These are phyloP conservation scores for Aspergillus calidoustus DNA, from an alignment of 2,329 filamentous ascomycete genomes.

Conservation along the genomic window DNA sequence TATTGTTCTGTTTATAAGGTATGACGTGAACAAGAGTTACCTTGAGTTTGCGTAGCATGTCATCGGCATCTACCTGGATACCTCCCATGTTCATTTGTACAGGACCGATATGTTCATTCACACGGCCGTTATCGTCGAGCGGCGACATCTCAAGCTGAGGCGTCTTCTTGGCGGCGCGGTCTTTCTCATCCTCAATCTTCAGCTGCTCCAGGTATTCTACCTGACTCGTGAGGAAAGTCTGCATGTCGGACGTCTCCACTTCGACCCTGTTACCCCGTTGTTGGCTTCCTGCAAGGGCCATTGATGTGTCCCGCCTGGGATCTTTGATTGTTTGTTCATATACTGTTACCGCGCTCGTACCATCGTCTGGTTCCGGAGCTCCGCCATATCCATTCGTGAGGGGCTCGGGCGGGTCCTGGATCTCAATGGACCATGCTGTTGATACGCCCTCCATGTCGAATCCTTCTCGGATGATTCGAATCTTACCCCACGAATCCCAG, in stretches of 20 bases:
- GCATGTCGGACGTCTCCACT: conserved; percentile 72
- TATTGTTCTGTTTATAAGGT: conserved; percentile 9
- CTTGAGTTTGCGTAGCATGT: conserved; percentile 86
- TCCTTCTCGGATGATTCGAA: conserved; percentile 84
- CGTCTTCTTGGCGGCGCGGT: conserved; percentile 38
- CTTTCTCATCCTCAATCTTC: conserved; percentile 59
- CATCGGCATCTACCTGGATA: conserved; percentile 92
- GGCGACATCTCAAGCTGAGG: conserved; percentile 43
- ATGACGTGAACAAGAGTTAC: conserved; percentile 51
- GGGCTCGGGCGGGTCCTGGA: conserved; percentile 59
- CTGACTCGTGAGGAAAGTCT: conserved; percentile 77
- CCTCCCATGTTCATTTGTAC: conserved; percentile 99
- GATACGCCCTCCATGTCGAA: conserved; percentile 91
- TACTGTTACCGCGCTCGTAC: conserved; percentile 67
- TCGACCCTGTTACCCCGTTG: conserved; percentile 54
- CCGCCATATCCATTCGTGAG: conserved; percentile 33
- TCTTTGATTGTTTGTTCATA: conserved; percentile 83
- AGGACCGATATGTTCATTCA: conserved; percentile 84
- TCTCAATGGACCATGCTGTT: conserved; percentile 82
- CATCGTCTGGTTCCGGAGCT: conserved; percentile 31
- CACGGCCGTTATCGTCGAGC: conserved; percentile 47
- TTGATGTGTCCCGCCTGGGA: conserved; percentile 67
- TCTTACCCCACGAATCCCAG: conserved; percentile 99
- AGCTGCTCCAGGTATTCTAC: conserved; percentile 73
- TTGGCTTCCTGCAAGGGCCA: conserved; percentile 55